A percentile compares a stretch with the other conserved stretches of the same genome.
Conservation (phyloP, 345 rosid genomes). For the Rhizophora apiculata region DNA sequence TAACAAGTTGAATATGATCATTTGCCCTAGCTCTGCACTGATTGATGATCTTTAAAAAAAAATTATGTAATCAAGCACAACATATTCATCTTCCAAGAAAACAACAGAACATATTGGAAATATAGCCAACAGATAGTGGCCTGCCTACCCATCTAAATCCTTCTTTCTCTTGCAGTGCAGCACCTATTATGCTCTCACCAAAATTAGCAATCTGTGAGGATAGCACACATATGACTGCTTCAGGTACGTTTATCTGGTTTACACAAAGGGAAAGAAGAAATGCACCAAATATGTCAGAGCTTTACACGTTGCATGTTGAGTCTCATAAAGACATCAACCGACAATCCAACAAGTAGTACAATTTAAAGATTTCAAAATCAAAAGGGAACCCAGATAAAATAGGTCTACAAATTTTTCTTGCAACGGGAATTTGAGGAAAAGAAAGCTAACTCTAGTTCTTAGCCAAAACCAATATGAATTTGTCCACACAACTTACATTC, state of each 20-base stretch:
- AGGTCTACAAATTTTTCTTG: no score
- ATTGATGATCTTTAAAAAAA: background rate
- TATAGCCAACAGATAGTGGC: background rate
- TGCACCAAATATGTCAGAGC: background rate
- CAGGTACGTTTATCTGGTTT: slow-evolving; percentile 59
- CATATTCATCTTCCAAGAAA: background rate
- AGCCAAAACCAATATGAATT: no score
- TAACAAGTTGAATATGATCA: background rate
- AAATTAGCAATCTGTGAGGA: slow-evolving; percentile 94
- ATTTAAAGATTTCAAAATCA: no score
- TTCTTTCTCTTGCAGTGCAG: slow-evolving; percentile 76
- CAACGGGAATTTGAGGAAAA: no score
- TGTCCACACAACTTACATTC: no score
- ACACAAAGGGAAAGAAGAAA: slow-evolving; percentile 8
- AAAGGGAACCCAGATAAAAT: no score
- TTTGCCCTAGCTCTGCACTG: background rate
- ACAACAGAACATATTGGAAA: background rate
- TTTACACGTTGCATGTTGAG: no score
- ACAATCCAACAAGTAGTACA: no score
- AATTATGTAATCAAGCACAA: background rate
- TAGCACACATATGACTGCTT: slow-evolving; percentile 70
- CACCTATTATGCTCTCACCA: slow-evolving; percentile 94
- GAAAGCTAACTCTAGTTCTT: no score
- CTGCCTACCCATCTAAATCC: slow-evolving; percentile 80
- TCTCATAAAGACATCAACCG: no score